These are phyloP conservation scores for Vitis cinerea DNA, from an alignment of 164 flowering plant species.

Conservation along the genomic window DNA sequence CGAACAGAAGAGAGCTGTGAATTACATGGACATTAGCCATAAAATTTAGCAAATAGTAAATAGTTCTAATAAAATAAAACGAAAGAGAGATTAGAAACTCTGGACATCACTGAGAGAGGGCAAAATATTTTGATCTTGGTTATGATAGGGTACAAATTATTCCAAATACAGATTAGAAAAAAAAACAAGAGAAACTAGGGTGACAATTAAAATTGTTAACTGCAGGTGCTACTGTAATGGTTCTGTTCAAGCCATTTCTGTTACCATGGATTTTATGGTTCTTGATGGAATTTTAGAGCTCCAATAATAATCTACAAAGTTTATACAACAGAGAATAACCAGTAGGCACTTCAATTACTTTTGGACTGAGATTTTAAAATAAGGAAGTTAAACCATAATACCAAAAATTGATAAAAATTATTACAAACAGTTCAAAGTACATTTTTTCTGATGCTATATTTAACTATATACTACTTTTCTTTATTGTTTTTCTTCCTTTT, in stretches of 20 bases:
- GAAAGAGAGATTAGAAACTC: background rate
- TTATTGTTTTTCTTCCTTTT: background rate
- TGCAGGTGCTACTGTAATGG: background rate
- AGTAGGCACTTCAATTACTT: background rate
- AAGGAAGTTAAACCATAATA: background rate
- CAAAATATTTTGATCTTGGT: background rate
- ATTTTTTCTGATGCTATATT: background rate
- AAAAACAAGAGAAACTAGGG: background rate
- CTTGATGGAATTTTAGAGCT: too few species aligned
- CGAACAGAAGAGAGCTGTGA: slow-evolving; percentile 43
- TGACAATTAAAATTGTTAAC: background rate
- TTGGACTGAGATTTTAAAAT: background rate
- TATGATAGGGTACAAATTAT: background rate
- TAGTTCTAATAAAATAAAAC: background rate
- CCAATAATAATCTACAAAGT: too few species aligned
- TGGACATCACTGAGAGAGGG: background rate
- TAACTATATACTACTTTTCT: background rate
- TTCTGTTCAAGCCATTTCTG: background rate
- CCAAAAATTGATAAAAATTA: background rate
- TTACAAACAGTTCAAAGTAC: background rate
- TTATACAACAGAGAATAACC: too few species aligned
- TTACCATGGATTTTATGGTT: background rate
- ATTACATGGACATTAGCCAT: background rate
- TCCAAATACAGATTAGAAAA: background rate
- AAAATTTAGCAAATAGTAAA: background rate